Conservation (phyloP, 2,329 filamentous ascomycete genomes). For the Pseudogymnoascus sp. region DNA sequence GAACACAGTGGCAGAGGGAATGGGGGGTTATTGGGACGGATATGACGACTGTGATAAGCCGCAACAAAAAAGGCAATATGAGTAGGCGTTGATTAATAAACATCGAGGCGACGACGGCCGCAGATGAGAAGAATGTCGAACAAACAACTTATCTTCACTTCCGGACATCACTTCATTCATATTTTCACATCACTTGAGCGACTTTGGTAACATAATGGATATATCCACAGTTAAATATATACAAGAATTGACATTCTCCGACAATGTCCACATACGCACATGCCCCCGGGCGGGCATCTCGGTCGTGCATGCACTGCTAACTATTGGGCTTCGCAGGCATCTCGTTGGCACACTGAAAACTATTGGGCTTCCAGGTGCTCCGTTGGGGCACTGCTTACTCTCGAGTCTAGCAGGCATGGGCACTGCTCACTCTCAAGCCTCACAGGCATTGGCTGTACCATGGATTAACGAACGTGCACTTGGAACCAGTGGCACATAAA, state of each 20-base stretch:
- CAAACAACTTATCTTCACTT: too few relatives aligned
- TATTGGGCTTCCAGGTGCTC: not conserved
- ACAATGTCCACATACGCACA: not conserved
- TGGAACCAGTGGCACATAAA: not conserved
- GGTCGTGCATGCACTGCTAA: not conserved
- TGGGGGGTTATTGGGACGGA: too few relatives aligned
- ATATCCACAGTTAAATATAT: not conserved
- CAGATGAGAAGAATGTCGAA: too few relatives aligned
- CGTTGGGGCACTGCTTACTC: not conserved
- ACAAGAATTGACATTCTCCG: not conserved
- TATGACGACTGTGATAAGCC: too few relatives aligned
- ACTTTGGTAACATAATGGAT: not conserved
- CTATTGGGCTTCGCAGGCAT: not conserved
- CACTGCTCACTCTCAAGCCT: not conserved
- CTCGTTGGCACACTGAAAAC: not conserved
- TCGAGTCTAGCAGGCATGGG: not conserved
- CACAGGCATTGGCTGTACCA: conserved; percentile 9
- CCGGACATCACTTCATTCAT: not conserved
- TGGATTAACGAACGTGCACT: not conserved
- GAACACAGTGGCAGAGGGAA: too few relatives aligned
- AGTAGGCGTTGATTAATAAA: too few relatives aligned
- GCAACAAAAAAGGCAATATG: too few relatives aligned
- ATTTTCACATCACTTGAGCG: not conserved
- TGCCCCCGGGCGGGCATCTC: not conserved
- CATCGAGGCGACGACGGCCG: too few relatives aligned